Percentiles rank a stretch among this genome's conserved stretches.
Conservation (phyloP, 1,284 basidiomycete genomes). For the Cutaneotrichosporon cyanovorans region DNA sequence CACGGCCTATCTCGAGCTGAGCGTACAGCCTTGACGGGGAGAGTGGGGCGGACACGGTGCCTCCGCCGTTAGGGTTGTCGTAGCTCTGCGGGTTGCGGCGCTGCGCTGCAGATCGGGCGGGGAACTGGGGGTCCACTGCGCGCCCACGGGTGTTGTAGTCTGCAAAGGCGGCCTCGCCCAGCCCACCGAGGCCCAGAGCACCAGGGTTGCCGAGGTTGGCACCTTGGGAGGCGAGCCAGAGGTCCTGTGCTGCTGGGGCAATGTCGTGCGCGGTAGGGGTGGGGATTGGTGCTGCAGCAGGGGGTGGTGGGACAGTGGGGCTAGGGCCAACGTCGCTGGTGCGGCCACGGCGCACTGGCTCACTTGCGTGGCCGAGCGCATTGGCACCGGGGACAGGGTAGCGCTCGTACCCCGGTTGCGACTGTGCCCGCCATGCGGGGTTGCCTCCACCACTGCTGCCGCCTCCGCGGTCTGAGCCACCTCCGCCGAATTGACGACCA, state of each 20-base stretch:
- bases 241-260: slow-evolving; percentile 29
- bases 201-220: slow-evolving; percentile 33
- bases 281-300: not conserved
- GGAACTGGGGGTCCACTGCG: slow-evolving; percentile 7
- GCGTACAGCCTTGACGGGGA: slow-evolving; percentile 41
- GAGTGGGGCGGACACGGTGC: slow-evolving; percentile 43
- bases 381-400: slow-evolving; percentile 4
- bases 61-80: slow-evolving; percentile 30
- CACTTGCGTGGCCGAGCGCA: not conserved
- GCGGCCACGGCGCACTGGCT: not conserved
- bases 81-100: slow-evolving; percentile 19
- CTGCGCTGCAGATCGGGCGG: slow-evolving; percentile 1
- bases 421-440: slow-evolving; percentile 33
- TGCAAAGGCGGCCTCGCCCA: slow-evolving; percentile 16
- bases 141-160: slow-evolving; percentile 14
- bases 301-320: not conserved
- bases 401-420: slow-evolving; percentile 38
- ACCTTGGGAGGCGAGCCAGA: slow-evolving; percentile 42
- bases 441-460: slow-evolving; percentile 5
- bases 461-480: not conserved
- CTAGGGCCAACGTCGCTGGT: not conserved
- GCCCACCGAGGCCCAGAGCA: slow-evolving; percentile 25
- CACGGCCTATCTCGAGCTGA: slow-evolving; percentile 36
- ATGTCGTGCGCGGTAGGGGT: not conserved
- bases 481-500: slow-evolving; percentile 23